Evolutionary conservation across 805 yeast species (phyloP), one percentile per base, ranked within the genome.

Genomic region (Starmerella geochares): DNA sequence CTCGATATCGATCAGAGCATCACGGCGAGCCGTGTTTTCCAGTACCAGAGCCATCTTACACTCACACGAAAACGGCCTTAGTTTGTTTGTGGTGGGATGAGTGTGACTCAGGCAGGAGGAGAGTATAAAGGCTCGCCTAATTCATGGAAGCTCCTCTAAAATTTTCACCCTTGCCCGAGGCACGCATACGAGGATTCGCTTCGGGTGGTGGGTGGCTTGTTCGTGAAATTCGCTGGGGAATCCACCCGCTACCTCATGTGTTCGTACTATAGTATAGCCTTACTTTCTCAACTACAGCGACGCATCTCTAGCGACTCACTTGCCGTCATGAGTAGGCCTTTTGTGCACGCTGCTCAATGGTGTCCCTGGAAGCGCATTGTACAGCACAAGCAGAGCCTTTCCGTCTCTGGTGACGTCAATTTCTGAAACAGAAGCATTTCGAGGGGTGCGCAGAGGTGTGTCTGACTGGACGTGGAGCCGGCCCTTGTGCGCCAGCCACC

Each of bases 1-100:
- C 68, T 92, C 98, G 61, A 86, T 81, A 28, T 74, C 94, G 56
- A 86, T 82, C 60, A 92, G 77, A 49, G 90, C 80, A 75, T 92
- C 99, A 72, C 99, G 82, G 72, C 97, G 87, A 58, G 85, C 77
- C 48, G 99, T 92, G 71, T 85, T 74, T 62, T 72, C 63, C 47
- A 62, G 49, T 37, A 60, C 64, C 40, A 62, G 50, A 17, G 65
- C 57, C 41, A 58, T 57, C 10, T 52, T 21, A 13, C 21, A 33
- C 4, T 5, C 21, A 9, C 13, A 6, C 20, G 21, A 19, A 33
- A 16, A 19, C n/a, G 25, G 39, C 39, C 39, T 21, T 36, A 19
- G 9, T 19, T 21, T 20, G 25, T 21, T 11, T 33, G 39, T n/a
- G n/a, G 14, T 36, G 25, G 21, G 21, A 31, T 33, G 38, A 16